Conservation (phyloP, 2,329 filamentous ascomycete genomes). For the Sarocladiaceae sp. region DNA sequence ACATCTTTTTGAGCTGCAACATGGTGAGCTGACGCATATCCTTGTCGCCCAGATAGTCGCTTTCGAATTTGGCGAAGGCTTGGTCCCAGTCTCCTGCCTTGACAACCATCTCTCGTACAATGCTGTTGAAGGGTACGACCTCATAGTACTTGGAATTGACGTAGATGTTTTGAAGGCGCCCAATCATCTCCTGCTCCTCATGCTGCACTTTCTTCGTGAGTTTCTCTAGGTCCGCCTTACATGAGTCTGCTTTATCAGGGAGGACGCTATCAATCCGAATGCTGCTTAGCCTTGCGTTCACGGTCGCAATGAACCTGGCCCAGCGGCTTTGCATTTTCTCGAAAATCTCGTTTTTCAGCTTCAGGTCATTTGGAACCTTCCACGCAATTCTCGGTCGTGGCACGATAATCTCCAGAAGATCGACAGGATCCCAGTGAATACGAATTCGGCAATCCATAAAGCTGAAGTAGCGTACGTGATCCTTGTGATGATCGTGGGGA, state of each 20-base stretch:
- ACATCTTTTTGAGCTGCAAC: slow-evolving; percentile 90
- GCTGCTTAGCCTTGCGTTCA: slow-evolving; percentile 75
- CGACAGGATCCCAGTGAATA: slow-evolving; percentile 89
- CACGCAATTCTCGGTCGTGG: slow-evolving; percentile 87
- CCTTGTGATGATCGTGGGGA: slow-evolving; percentile 84
- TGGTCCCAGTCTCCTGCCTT: slow-evolving; percentile 92
- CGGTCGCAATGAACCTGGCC: slow-evolving; percentile 81
- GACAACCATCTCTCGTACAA: slow-evolving; percentile 86
- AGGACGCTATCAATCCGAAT: slow-evolving; percentile 83
- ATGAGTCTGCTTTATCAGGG: slow-evolving; percentile 79
- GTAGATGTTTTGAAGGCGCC: slow-evolving; percentile 83
- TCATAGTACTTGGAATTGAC: slow-evolving; percentile 95
- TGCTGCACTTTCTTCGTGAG: slow-evolving; percentile 77
- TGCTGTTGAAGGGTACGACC: slow-evolving; percentile 86
- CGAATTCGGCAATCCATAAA: slow-evolving; percentile 80
- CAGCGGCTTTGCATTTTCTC: slow-evolving; percentile 75
- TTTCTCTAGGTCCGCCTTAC: slow-evolving; percentile 74
- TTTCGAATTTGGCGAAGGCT: slow-evolving; percentile 84
- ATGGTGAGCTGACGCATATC: slow-evolving; percentile 91
- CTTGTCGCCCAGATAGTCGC: slow-evolving; percentile 92
- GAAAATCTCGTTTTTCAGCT: slow-evolving; percentile 89
- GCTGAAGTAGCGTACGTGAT: slow-evolving; percentile 91
- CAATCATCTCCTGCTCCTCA: slow-evolving; percentile 70
- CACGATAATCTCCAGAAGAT: slow-evolving; percentile 90
- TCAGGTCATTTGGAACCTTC: slow-evolving; percentile 94